These are phyloP conservation scores for Hemisphaericaspora lyxosophila DNA, from an alignment of 1,139 yeast species.

Conservation along the genomic window DNA sequence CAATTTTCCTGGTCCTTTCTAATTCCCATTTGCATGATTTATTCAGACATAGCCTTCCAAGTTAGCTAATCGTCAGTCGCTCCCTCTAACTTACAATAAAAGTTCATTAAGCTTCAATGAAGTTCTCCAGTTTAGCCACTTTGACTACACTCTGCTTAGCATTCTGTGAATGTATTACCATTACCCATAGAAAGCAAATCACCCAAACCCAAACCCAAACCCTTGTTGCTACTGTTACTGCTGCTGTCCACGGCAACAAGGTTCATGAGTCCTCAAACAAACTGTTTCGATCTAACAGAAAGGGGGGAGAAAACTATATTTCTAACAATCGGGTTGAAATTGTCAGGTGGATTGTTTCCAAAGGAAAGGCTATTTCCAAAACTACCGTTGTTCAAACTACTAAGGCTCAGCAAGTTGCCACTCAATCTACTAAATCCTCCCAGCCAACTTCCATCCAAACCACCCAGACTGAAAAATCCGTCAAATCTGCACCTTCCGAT, in stretches of 20 bases:
- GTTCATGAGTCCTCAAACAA: no score
- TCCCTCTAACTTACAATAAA: not conserved
- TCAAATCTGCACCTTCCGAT: conserved; percentile 4
- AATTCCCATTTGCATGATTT: not conserved
- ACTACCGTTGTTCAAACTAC: no score
- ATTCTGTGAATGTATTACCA: conserved; percentile 1
- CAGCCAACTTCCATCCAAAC: conserved; percentile 2
- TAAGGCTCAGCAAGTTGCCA: no score
- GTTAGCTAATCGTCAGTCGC: not conserved
- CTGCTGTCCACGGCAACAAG: no score
- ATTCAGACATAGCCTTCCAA: not conserved
- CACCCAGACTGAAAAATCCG: conserved; percentile 6
- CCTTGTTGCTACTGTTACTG: no score
- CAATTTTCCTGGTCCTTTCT: no score
- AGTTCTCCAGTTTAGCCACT: not conserved
- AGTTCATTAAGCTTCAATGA: not conserved
- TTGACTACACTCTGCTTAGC: not conserved
- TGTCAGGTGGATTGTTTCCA: not conserved
- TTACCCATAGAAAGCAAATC: no score
- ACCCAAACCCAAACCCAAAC: no score
- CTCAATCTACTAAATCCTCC: conserved; percentile 29
- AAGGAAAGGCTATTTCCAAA: no score
- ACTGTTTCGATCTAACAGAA: no score
- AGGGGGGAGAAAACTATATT: no score
- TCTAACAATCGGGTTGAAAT: no score